These are phyloP conservation scores for Nectriaceae sp. DNA, from an alignment of 2,329 filamentous ascomycete genomes.

Conservation along the genomic window DNA sequence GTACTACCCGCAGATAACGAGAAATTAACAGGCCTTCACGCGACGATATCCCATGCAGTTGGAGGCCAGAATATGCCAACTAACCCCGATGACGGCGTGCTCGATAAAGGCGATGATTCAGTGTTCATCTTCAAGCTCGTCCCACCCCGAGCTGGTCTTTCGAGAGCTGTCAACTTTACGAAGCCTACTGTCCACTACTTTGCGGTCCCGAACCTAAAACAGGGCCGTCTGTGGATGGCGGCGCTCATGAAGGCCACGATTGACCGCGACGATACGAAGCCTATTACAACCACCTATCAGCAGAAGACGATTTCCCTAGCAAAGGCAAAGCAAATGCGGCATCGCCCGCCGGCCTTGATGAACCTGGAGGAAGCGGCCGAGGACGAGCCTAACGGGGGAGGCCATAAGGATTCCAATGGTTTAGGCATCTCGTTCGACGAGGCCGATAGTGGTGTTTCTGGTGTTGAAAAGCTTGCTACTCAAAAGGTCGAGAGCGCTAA, in stretches of 20 bases:
- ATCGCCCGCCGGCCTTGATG: constrained; percentile 88
- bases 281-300: constrained; percentile 89
- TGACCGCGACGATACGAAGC: constrained; percentile 79
- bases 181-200: constrained; percentile 98
- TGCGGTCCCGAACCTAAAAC: constrained; percentile 85
- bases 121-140: constrained; percentile 99
- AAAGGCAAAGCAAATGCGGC: constrained; percentile 84
- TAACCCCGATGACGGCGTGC: constrained; percentile 40
- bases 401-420: constrained; percentile 34
- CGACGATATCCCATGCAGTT: constrained; percentile 86
- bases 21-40: constrained; percentile 85
- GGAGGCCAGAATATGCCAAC: constrained; percentile 41
- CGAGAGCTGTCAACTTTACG: constrained; percentile 93
- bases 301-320: constrained; percentile 93
- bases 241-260: constrained; percentile 99
- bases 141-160: constrained; percentile 82
- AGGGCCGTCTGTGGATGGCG: constrained; percentile 96
- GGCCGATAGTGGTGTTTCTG: constrained; percentile 45
- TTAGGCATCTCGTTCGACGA: constrained; percentile 46
- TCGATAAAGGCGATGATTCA: constrained; percentile 60
- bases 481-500: constrained; percentile 37
- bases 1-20: constrained; percentile 95
- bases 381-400: constrained; percentile 26
- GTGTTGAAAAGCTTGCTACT: constrained; percentile 41
- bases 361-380: constrained; percentile 53